A percentile compares a stretch with the other conserved stretches of the same genome.
Evolutionary conservation across 768 basidiomycete genomes (phyloP).

Genomic region (Kwoniella dejecticola): DNA sequence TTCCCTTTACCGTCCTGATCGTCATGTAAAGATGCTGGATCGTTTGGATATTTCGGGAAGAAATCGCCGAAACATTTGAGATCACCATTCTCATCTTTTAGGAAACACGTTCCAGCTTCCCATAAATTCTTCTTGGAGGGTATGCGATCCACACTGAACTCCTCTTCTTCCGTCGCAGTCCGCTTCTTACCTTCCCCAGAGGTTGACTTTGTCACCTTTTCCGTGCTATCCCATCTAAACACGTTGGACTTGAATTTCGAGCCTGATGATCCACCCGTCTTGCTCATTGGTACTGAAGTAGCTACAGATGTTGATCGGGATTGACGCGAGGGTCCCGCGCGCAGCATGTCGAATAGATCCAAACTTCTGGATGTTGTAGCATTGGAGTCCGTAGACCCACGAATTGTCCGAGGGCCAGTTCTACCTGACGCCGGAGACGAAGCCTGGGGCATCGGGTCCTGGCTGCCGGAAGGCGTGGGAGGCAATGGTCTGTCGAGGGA

Average conservation of each 20-base stretch:
- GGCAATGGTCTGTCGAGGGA: constrained; percentile 14
- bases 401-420: not conserved
- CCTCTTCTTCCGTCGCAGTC: constrained; percentile 24
- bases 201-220: constrained; percentile 16
- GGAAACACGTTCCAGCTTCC: constrained; percentile 50
- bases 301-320: not conserved
- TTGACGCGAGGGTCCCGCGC: not conserved
- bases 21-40: not conserved
- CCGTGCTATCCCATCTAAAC: constrained; percentile 17
- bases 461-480: not conserved
- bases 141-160: constrained; percentile 40
- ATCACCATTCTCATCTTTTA: constrained; percentile 45
- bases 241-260: constrained; percentile 5
- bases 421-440: not conserved
- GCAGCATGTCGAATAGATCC: not conserved
- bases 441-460: not conserved
- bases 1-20: constrained; percentile 11
- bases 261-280: constrained; percentile 1
- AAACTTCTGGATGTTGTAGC: not conserved
- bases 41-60: constrained; percentile 28
- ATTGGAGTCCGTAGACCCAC: not conserved
- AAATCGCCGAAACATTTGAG: constrained; percentile 44
- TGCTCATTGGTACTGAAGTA: constrained; percentile 6
- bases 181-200: not conserved
- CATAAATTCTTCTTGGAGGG: constrained; percentile 41